Evolutionary conservation across 2,329 filamentous ascomycete genomes (phyloP).

Genomic region (Fusarium virguliforme): DNA sequence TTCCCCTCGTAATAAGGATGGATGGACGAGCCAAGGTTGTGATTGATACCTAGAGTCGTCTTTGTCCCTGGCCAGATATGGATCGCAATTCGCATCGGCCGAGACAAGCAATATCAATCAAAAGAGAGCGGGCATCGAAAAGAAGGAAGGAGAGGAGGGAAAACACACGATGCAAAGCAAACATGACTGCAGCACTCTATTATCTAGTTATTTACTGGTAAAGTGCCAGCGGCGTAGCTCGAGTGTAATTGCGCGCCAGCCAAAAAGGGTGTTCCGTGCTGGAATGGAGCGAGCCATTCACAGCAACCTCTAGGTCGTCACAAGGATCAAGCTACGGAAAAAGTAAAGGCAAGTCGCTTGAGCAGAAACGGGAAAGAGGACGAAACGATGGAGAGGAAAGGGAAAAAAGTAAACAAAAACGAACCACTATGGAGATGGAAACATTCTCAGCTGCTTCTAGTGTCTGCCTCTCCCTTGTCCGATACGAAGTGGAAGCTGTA

Average conservation of each 20-base stretch:
- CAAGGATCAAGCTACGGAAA: slow-evolving; percentile 17
- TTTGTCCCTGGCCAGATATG: slow-evolving; percentile 7
- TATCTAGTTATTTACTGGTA: neutral
- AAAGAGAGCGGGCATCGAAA: neutral
- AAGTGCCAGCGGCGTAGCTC: neutral
- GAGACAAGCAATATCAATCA: slow-evolving; percentile 25
- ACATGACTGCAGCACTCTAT: neutral
- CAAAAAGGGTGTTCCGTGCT: slow-evolving; percentile 29
- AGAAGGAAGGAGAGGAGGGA: neutral
- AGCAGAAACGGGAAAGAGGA: slow-evolving; percentile 24
- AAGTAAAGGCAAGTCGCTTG: neutral
- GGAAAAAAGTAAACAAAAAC: slow-evolving; percentile 28
- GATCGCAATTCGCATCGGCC: slow-evolving; percentile 19
- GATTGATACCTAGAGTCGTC: slow-evolving; percentile 5
- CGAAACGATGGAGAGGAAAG: slow-evolving; percentile 21
- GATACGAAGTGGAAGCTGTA: too few relatives aligned
- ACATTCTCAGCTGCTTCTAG: slow-evolving; percentile 16
- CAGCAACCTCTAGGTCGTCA: slow-evolving; percentile 1
- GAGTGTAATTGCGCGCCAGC: slow-evolving; percentile 36
- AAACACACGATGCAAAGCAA: slow-evolving; percentile 22
- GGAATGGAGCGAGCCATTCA: slow-evolving; percentile 36
- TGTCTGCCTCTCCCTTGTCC: neutral
- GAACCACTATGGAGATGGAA: slow-evolving; percentile 7
- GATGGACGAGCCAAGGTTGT: slow-evolving; percentile 2
- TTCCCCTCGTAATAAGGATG: slow-evolving; percentile 3